Evolutionary conservation across 768 basidiomycete genomes (phyloP), one percentile per base, ranked within the genome.

Genomic region (Dioszegia aurantiaca): DNA sequence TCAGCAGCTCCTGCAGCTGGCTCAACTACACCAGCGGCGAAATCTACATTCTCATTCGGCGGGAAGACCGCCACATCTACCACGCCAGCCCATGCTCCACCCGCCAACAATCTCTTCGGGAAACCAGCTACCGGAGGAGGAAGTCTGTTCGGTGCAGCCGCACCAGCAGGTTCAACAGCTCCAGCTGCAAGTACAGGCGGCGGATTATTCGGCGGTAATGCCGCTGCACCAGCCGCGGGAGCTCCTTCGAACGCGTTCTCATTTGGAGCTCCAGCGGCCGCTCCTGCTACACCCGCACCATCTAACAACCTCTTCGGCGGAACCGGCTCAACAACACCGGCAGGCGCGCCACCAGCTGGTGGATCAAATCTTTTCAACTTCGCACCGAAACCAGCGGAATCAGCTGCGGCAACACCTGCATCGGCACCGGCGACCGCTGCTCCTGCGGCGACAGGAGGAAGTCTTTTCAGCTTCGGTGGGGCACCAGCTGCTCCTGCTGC

Each of bases 21-120:
- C 14, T 61, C 64, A 1, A 67, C 69, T 1, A 71, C 69, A 17
- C 69, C 69, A n/a, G 67, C 62, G 19, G 17, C 64, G 1, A 71
- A 71, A 53, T 55, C 69, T n/a, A 39, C 47, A 5, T 71, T 71
- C 30, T 66, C 65, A 3, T 62, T 62, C 16, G 65, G 65, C 49
- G 66, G 66, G 6, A 33, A 33, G 8, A 33, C 8, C 4, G 41
- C 55, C 12, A 24, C 55, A 23, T 61, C 67, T 6, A 66, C 69
- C 2, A 65, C 69, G 0, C 64, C 69, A 19, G 64, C 69, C 12
- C 59, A 58, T 54, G 41, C 69, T 3, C 69, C 66, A 23, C 63
- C 68, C 17, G 39, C 68, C 10, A 45, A 30, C 3, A 57, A 53
- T 17, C 52, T 68, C 24, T 70, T 70, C 49, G 69, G 67, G 3